Evolutionary conservation across 192 early-diverging fungal genomes (phyloP).

Genomic region (Coemansia sp.): DNA sequence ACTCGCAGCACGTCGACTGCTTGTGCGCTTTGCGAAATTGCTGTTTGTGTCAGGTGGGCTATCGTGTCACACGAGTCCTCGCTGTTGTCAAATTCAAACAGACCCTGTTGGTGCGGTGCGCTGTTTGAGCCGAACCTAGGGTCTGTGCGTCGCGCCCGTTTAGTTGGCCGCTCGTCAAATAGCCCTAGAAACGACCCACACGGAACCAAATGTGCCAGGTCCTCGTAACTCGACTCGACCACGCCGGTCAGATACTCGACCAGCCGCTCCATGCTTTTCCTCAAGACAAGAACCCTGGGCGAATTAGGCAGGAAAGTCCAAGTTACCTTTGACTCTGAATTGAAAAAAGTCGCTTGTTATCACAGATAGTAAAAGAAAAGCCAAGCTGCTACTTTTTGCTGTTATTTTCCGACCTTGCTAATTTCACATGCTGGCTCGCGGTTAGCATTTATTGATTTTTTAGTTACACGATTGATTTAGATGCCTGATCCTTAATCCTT

Average conservation of each 20-base stretch:
- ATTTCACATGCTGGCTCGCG: background rate
- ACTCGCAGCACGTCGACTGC: conserved; percentile 32
- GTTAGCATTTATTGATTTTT: background rate
- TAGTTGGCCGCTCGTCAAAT: conserved; percentile 53
- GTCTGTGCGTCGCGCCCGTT: conserved; percentile 24
- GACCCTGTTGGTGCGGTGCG: background rate
- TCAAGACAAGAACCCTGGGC: background rate
- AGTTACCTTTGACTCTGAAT: background rate
- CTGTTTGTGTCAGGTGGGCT: conserved; percentile 22
- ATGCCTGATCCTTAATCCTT: background rate
- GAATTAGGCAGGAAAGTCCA: background rate
- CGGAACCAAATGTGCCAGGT: conserved; percentile 48
- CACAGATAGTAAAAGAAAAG: background rate
- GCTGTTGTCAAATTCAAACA: conserved; percentile 53
- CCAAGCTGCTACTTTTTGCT: background rate
- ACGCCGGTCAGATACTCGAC: conserved; percentile 35
- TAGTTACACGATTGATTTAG: background rate
- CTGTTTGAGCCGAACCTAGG: background rate
- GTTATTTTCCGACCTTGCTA: background rate
- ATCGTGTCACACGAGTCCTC: conserved; percentile 35
- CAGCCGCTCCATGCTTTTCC: conserved; percentile 32
- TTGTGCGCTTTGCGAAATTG: conserved; percentile 16
- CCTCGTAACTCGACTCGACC: conserved; percentile 51
- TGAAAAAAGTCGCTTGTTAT: background rate
- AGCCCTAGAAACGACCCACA: conserved; percentile 52